Evolutionary conservation across 2,329 filamentous ascomycete genomes (phyloP).

Genomic region (Curvularia spicifera): DNA sequence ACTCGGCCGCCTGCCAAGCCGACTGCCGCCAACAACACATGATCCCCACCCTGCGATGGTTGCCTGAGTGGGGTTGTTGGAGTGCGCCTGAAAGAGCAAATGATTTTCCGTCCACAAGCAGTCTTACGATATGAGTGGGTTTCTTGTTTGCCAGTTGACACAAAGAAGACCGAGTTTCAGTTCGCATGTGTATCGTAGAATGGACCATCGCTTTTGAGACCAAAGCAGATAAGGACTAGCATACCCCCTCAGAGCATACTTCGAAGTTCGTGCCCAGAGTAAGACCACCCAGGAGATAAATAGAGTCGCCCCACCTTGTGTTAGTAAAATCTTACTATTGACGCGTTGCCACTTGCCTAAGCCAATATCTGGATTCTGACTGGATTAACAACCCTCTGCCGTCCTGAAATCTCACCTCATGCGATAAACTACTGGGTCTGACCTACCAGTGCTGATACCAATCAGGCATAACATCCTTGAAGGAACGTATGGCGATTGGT

Average conservation of each 20-base stretch:
- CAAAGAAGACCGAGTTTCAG: background rate
- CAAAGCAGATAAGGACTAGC: background rate
- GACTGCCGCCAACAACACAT: background rate
- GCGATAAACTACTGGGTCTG: background rate
- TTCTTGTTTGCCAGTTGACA: background rate
- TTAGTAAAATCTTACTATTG: background rate
- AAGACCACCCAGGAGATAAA: too few species aligned
- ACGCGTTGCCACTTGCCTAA: background rate
- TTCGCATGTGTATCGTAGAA: background rate
- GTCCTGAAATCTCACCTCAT: background rate
- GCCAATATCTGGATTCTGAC: background rate
- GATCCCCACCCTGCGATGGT: background rate
- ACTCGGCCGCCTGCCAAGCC: background rate
- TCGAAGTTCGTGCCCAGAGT: background rate
- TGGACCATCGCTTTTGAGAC: background rate
- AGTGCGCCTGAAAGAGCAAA: background rate
- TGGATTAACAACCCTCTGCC: background rate
- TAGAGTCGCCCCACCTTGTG: background rate
- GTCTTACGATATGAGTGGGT: background rate
- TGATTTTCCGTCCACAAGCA: background rate
- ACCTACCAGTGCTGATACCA: background rate
- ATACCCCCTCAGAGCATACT: background rate
- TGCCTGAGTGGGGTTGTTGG: background rate
- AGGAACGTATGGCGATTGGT: background rate
- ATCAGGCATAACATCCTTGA: background rate